Conservation (phyloP, 108 stramenopile genomes). For the Epipyxis sp. region DNA sequence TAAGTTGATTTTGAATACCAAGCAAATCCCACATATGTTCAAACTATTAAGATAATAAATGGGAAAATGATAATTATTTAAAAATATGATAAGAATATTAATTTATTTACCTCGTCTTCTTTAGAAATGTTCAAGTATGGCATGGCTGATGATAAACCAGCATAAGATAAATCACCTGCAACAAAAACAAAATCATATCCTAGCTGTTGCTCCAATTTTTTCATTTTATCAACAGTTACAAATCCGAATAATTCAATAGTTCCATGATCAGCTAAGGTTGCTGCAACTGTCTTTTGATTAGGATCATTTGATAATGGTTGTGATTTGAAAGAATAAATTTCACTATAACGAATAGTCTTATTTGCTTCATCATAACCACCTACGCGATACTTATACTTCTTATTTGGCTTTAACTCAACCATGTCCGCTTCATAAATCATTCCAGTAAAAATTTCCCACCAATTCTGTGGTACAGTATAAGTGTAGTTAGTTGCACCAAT, state of each 20-base stretch:
- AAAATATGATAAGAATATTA: too few species aligned
- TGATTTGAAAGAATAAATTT: neutral
- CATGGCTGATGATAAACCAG: constrained; percentile 4
- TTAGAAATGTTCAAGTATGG: neutral
- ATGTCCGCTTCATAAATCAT: constrained; percentile 31
- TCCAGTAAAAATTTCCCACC: constrained; percentile 21
- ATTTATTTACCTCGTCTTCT: too few species aligned
- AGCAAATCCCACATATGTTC: constrained; percentile 69
- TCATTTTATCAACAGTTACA: neutral
- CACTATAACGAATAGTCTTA: constrained; percentile 12
- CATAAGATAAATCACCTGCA: constrained; percentile 31
- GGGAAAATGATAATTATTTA: constrained; percentile 4
- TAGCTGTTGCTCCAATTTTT: neutral
- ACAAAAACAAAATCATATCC: neutral
- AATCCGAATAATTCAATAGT: constrained; percentile 21
- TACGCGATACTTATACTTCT: constrained; percentile 17
- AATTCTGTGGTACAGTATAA: constrained; percentile 29
- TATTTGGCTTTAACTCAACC: neutral
- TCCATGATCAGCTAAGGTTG: constrained; percentile 21
- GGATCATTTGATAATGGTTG: neutral
- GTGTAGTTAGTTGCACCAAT: neutral
- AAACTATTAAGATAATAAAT: constrained; percentile 15
- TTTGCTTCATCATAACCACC: constrained; percentile 22
- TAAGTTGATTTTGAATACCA: constrained; percentile 66
- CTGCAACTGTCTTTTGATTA: neutral